Evolutionary conservation across 441 rosid species (phyloP).

Genomic region (Eutrema salsugineum): DNA sequence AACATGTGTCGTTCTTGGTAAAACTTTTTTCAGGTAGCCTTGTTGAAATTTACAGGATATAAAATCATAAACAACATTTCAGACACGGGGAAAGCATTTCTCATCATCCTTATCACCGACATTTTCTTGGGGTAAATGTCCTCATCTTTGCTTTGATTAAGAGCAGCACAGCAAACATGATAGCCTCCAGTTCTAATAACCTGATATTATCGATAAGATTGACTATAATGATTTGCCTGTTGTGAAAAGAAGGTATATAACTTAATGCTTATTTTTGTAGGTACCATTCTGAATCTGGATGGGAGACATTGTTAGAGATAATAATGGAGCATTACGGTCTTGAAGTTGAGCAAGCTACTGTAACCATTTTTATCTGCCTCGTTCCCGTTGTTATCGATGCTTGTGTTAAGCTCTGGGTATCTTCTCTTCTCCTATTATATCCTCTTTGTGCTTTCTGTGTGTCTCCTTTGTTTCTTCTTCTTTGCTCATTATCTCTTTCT

Average conservation of each 20-base stretch:
- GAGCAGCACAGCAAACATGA: background rate
- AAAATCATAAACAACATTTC: conserved; percentile 77
- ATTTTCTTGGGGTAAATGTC: conserved; percentile 78
- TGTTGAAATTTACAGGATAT: conserved; percentile 92
- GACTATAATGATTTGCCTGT: background rate
- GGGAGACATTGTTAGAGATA: conserved; percentile 75
- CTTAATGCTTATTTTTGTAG: conserved; percentile 32
- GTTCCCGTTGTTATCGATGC: conserved; percentile 79
- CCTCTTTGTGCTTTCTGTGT: background rate
- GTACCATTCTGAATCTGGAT: conserved; percentile 95
- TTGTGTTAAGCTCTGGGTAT: conserved; percentile 90
- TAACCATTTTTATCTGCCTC: conserved; percentile 64
- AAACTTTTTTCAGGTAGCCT: conserved; percentile 68
- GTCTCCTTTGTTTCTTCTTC: background rate
- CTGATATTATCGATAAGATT: background rate
- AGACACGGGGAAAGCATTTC: conserved; percentile 90
- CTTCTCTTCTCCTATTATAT: conserved; percentile 19
- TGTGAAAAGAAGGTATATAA: background rate
- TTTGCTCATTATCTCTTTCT: background rate
- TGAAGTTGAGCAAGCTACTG: conserved; percentile 59
- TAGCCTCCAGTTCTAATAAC: background rate
- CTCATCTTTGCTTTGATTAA: background rate
- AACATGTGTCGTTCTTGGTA: background rate
- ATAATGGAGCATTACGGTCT: conserved; percentile 84
- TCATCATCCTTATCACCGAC: conserved; percentile 75